Evolutionary conservation across 805 yeast genomes (phyloP), one percentile per base, ranked within the genome.

Genomic region (Saccharomycopsis babjevae): DNA sequence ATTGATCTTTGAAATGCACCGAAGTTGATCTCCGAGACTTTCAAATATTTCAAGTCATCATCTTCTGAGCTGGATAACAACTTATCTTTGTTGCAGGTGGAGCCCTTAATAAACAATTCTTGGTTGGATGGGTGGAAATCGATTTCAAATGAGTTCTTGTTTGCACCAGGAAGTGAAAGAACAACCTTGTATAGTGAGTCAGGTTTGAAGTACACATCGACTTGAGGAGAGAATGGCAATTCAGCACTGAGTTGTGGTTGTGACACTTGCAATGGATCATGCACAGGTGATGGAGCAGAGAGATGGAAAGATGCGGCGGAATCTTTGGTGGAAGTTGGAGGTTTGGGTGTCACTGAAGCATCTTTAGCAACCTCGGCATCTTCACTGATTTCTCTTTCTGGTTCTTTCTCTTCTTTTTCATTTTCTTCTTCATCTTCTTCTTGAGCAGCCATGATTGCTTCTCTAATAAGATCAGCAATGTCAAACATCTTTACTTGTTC

Each of bases 121-220:
- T 79, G 78, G 13, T 80, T 75, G 1, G 83, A 74, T 42, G 86
- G 84, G 66, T 83, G 87, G 70, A 76, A 83, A 66, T 83, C 84
- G 50, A 83, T 76, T 57, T 78, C 79, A 64, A 83, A 77, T 18
- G 79, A 76, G 50, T 77, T 76, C 25, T 81, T 77, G 38, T 76
- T 73, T 1, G 84, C 84, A 56, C 88, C 88, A n/a, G 88, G 83
- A 30, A 83, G 68, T 3, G 85, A 79, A 13, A 83, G 68, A 0
- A 79, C 79, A 13, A 82, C 76, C 16, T 75, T 67, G 64, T 82
- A 83, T 18, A 72, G 70, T 10, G 52, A 18, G 18, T 74, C 74
- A 1, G 74, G 74, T 57, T 75, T 72, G 62, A 83, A 84, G 65
- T 82, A 83, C n/a, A 83, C 78, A 64, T 83, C 84, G 2, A 83